phyloP scores from a whole-genome alignment of 2,329 filamentous ascomycete species.

The Colletotrichum sp. region DNA sequence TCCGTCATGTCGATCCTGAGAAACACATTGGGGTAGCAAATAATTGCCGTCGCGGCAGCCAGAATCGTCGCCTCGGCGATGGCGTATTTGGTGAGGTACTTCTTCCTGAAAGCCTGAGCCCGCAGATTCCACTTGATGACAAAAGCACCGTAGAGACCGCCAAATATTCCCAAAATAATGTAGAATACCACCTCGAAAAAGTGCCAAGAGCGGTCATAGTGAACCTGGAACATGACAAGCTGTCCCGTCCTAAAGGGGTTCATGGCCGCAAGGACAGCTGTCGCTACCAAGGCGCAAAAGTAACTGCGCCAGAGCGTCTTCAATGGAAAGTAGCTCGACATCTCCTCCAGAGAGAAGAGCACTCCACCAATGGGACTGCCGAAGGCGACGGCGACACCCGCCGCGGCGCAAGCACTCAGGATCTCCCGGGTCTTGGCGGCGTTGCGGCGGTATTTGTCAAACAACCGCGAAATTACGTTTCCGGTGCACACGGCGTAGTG shows the following conservation, averaged over 20 bases:
- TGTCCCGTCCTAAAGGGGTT: slow-evolving; percentile 97
- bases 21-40: slow-evolving; percentile 98
- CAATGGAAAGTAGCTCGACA: slow-evolving; percentile 94
- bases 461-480: slow-evolving; percentile 92
- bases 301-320: slow-evolving; percentile 99
- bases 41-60: slow-evolving; percentile 81
- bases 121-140: slow-evolving; percentile 98
- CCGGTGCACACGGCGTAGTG: slow-evolving; percentile 98
- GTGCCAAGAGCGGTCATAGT: slow-evolving; percentile 96
- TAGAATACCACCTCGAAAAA: slow-evolving; percentile 97
- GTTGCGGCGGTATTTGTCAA: slow-evolving; percentile 89
- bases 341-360: slow-evolving; percentile 95
- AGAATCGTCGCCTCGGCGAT: slow-evolving; percentile 86
- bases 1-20: slow-evolving; percentile 98
- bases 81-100: slow-evolving; percentile 83
- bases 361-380: slow-evolving; percentile 97
- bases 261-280: slow-evolving; percentile 90
- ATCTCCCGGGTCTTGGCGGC: slow-evolving; percentile 96
- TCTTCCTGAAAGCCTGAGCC: slow-evolving; percentile 91
- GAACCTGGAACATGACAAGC: slow-evolving; percentile 98
- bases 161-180: slow-evolving; percentile 87
- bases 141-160: slow-evolving; percentile 92
- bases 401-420: slow-evolving; percentile 90
- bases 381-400: slow-evolving; percentile 95
- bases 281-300: slow-evolving; percentile 95